phyloP scores from a whole-genome alignment of 768 basidiomycete genomes.

The Tricholoma sp. region DNA sequence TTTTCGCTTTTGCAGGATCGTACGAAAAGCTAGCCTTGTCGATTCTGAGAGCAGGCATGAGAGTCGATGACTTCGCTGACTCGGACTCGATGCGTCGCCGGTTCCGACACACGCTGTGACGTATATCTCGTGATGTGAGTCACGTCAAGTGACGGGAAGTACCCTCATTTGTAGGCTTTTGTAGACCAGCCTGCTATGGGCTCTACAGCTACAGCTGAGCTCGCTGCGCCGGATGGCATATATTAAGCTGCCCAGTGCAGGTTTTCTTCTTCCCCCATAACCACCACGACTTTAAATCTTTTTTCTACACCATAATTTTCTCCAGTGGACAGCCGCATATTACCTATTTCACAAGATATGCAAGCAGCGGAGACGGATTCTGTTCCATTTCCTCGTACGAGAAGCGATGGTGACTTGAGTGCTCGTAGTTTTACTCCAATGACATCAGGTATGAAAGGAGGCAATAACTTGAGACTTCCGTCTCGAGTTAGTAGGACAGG shows the following conservation, averaged over 20 bases:
- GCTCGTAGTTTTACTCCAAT: not conserved
- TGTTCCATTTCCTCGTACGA: not conserved
- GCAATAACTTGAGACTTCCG: not conserved
- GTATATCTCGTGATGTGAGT: not conserved
- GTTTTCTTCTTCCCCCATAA: not conserved
- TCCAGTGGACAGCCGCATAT: not conserved
- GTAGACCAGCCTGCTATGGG: not conserved
- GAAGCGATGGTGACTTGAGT: not conserved
- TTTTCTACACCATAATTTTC: not conserved
- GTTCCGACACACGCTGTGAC: not conserved
- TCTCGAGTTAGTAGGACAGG: not conserved
- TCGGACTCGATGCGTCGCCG: no score
- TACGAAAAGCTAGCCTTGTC: conserved; percentile 11
- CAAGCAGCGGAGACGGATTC: not conserved
- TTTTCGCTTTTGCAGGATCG: not conserved
- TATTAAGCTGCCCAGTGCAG: not conserved
- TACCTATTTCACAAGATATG: not conserved
- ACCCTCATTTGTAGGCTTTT: not conserved
- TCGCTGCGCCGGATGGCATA: not conserved
- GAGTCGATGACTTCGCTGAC: not conserved
- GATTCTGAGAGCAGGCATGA: conserved; percentile 18
- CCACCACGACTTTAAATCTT: not conserved
- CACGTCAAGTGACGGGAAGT: not conserved
- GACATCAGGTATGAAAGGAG: not conserved
- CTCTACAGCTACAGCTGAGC: not conserved